Base-by-base conservation (phyloP, 2,329 filamentous ascomycete species). In the Fusarium sublunatum region DNA sequence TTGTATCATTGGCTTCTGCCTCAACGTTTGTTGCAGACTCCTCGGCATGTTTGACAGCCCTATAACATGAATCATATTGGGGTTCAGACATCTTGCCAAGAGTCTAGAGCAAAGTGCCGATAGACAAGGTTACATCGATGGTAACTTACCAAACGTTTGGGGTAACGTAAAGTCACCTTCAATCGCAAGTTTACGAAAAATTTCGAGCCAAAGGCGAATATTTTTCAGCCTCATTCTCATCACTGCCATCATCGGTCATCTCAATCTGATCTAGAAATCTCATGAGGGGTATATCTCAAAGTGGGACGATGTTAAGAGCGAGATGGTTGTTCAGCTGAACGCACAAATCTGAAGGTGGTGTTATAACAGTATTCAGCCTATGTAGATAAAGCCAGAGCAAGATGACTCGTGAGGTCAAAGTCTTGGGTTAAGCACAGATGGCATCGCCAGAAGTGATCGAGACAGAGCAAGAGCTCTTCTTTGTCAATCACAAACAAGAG, bases 401-500 rank as follows among this genome's bases (percentile, higher is more conserved):
- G 11, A 44, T 12, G 26, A 32, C 15, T 28, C 19, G 7, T 11
- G 13, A 2, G n/a, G 7, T 7, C 6, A 9, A 12, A 10, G 10
- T 29, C 5, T 25, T 40, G 9, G 19, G 25, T 42, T 13, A 7
- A 15, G n/a, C 11, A 39, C 7, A 28, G 19, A 69, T 61, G 41
- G 34, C 39, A 46, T 58, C 44, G 12, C 19, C 31, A 35, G 35
- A 40, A 46, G 8, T 13, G 5, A 4, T 22, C 5, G 25, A 47
- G 24, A 19, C 26, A 36, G 52, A 68, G 15, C 35, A 36, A 28
- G 64, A 69, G 28, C 66, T 75, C 29, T 74, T 69, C 56, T 72
- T 70, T 58, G 28, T 57, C 44, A 73, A 64, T 26, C 64, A 69
- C 40, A 73, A 75, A 44, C 55, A 76, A 0, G 68, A 72, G 11